Evolutionary conservation across 164 flowering plant genomes (phyloP).

Genomic region (Umbellularia californica): DNA sequence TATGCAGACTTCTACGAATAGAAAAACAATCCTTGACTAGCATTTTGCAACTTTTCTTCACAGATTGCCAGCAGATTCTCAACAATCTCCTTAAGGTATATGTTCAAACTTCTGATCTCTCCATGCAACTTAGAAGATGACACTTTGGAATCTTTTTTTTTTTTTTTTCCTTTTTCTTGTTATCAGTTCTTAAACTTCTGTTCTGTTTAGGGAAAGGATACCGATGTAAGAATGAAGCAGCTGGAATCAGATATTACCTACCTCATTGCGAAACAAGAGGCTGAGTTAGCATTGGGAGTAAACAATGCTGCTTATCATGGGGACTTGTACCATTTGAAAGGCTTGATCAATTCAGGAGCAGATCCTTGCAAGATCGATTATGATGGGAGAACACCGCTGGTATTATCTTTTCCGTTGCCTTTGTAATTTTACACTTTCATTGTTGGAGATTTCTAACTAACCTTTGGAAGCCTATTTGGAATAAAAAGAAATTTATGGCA

Average conservation of each 20-base stretch:
- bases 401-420: constrained; percentile 14
- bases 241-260: constrained; percentile 47
- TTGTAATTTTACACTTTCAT: background rate
- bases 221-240: constrained; percentile 29
- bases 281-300: constrained; percentile 48
- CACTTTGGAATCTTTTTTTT: background rate
- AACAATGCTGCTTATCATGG: constrained; percentile 59
- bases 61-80: constrained; percentile 29
- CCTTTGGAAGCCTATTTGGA: background rate
- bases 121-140: background rate
- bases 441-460: background rate
- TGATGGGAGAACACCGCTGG: constrained; percentile 58
- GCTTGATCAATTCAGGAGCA: constrained; percentile 52
- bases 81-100: constrained; percentile 40
- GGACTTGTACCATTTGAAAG: constrained; percentile 42
- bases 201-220: constrained; percentile 40
- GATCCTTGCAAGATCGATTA: constrained; percentile 54
- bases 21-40: constrained; percentile 36
- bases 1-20: constrained; percentile 38
- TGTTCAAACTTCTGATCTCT: background rate
- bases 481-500: background rate
- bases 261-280: constrained; percentile 47
- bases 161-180: background rate
- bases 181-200: background rate
- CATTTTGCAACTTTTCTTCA: constrained; percentile 32